Evolutionary conservation across 108 stramenopile genomes (phyloP), one percentile per base, ranked within the genome.

Genomic region (Skeletonema potamos): DNA sequence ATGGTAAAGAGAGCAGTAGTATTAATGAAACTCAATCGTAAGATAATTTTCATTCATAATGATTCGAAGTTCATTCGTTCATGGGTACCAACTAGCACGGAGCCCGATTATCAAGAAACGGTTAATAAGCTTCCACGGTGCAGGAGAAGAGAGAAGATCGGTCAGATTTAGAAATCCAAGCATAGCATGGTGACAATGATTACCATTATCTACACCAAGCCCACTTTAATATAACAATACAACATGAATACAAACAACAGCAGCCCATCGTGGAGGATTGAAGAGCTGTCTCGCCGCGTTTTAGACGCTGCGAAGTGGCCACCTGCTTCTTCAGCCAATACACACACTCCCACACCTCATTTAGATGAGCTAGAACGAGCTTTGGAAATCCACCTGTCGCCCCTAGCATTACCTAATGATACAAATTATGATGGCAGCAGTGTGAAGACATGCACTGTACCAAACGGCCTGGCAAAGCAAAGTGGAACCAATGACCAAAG

Each of bases 321-420:
- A 3, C 17, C 6, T 28, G 17, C 33, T 2, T 55, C 7, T 30
- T 37, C 17, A 0, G 13, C 7, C 17, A 3, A 55, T 0, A 3
- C 11, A 5, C 27, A 20, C 17, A 61, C 27, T 36, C 78, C 78
- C 3, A 79, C 71, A 0, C 78, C 78, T 8, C 56, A 68, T 58
- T 57, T 79, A 34, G 78, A 79, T 33, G 78, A 79, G 33, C 36
- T 79, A 32, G 78, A 79, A 62, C 33, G 66, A 62, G 66, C 66
- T 32, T 39, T 75, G 48, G 71, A 72, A 22, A 68, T 79, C 51
- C 2, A 51, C 33, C 33, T 61, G 44, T 18, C 27, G 30, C 34
- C 70, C 29, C 48, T 70, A 12, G 63, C 39, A 44, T 13, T 20
- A 51, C 29, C 28, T 4, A 54, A 54, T 18, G 27, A 29, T 12